Base-by-base conservation (phyloP, 1,284 basidiomycete genomes). In the Fomitopsis pinicola region DNA sequence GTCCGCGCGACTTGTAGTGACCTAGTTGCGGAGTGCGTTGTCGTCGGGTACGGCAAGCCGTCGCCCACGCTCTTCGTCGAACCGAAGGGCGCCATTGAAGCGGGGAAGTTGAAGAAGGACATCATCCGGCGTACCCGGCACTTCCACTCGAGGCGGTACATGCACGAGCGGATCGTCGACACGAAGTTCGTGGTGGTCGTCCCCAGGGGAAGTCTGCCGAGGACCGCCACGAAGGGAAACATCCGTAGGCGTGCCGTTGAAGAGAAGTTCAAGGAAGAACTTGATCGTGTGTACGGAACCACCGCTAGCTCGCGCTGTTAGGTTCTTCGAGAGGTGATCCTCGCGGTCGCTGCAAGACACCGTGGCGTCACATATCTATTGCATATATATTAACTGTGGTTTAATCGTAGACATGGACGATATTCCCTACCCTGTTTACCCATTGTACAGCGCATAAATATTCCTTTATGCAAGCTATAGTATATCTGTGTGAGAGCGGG, bases 151-250 rank as follows among this genome's bases (percentile, higher is more conserved):
- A 77, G 87, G 54, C 78, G 86, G 61, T 89, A 89, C 70, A 75
- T 88, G 57, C 87, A 89, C 70, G 87, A 89, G 68, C 84, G 83
- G 19, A 85, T 89, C 73, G 79, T 78, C 3, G 78, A 76, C 10
- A 66, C 80, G 3, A 76, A 80, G 50, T 76, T 84, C 73, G 79
- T 89, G 63, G 72, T 89, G 56, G 73, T 89, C 42, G 86, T 88
- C 5, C 76, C 82, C n/a, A 71, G 74, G 44, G 79, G 80, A 45
- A 79, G 84, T 1, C 77, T 89, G 42, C 87, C 87, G 42, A 77
- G 87, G 60, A 89, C 88, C 0, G 81, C 79, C n/a, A 88, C 87
- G 15, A 89, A 89, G 72, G 87, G 87, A 17, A 89, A 89, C 65
- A 84, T 89, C 62, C 81, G 87, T 55, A 81, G 86, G 60, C 78